Evolutionary conservation across 176 grass and related monocot species (phyloP).

Genomic region (Aegilops speltoides): DNA sequence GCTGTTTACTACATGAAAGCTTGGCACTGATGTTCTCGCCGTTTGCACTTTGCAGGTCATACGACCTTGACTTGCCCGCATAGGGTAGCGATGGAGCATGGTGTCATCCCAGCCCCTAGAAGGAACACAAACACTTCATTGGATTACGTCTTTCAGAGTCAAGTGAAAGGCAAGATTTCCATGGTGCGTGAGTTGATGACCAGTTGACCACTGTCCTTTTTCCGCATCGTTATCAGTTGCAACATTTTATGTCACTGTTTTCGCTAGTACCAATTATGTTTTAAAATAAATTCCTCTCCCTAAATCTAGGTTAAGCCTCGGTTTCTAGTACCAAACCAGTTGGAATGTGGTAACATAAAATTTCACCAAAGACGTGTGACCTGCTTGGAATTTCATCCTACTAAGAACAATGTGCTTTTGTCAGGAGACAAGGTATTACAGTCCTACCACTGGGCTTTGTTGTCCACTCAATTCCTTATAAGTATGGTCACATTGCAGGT

Average conservation of each 20-base stretch:
- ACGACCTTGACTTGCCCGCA: slow-evolving; percentile 91
- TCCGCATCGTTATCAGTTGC: background rate
- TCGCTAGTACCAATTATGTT: background rate
- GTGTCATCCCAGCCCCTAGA: slow-evolving; percentile 67
- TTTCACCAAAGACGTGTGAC: slow-evolving; percentile 84
- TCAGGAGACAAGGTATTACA: slow-evolving; percentile 86
- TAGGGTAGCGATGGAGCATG: slow-evolving; percentile 87
- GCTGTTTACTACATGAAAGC: background rate
- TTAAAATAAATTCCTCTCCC: background rate
- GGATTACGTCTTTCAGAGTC: slow-evolving; percentile 86
- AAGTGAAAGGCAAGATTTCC: slow-evolving; percentile 72
- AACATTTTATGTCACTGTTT: background rate
- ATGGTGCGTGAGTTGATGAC: slow-evolving; percentile 24
- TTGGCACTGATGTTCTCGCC: background rate
- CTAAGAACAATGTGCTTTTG: slow-evolving; percentile 71
- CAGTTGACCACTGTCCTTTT: background rate
- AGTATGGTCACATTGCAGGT: background rate
- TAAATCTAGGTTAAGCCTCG: slow-evolving; percentile 59
- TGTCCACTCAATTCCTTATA: slow-evolving; percentile 8
- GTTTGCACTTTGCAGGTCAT: slow-evolving; percentile 54
- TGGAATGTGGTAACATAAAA: slow-evolving; percentile 84
- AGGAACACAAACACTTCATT: slow-evolving; percentile 64
- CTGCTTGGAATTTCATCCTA: slow-evolving; percentile 95
- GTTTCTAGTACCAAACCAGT: slow-evolving; percentile 69
- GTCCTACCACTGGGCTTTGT: background rate